These are phyloP conservation scores for Ophiostoma tasmaniense DNA, from an alignment of 2,329 filamentous ascomycete species.

Conservation along the genomic window DNA sequence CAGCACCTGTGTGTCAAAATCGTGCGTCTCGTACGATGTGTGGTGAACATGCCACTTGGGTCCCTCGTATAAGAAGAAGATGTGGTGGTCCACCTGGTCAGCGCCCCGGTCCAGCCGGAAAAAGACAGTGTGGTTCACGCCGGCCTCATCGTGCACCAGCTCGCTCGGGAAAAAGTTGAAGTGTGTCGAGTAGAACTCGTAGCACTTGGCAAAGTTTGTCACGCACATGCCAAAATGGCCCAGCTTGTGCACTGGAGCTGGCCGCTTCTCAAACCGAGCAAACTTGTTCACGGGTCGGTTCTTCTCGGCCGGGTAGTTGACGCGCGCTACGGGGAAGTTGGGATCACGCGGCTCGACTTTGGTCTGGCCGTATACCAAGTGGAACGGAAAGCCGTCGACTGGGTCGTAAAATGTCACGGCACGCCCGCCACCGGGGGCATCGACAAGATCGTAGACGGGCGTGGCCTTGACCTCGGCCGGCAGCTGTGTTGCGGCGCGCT, in stretches of 20 bases:
- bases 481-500: constrained; percentile 39
- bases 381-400: constrained; percentile 48
- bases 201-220: constrained; percentile 40
- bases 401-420: constrained; percentile 44
- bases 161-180: constrained; percentile 47
- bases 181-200: constrained; percentile 40
- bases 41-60: constrained; percentile 53
- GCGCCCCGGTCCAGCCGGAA: constrained; percentile 37
- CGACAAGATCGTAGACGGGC: constrained; percentile 38
- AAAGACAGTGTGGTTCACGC: constrained; percentile 36
- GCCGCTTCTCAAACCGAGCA: constrained; percentile 42
- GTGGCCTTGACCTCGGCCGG: constrained; percentile 40
- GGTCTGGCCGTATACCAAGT: constrained; percentile 48
- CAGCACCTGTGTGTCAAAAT: constrained; percentile 61
- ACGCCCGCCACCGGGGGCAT: constrained; percentile 47
- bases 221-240: constrained; percentile 48
- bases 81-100: constrained; percentile 42
- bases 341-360: constrained; percentile 32
- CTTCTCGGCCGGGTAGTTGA: constrained; percentile 43
- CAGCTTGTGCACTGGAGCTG: constrained; percentile 39
- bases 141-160: constrained; percentile 32
- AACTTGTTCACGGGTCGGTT: constrained; percentile 41
- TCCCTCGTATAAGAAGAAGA: constrained; percentile 43
- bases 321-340: constrained; percentile 33
- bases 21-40: constrained; percentile 60